Evolutionary conservation across 495 filamentous ascomycete genomes (phyloP).

Genomic region (Aspergillus wentii): DNA sequence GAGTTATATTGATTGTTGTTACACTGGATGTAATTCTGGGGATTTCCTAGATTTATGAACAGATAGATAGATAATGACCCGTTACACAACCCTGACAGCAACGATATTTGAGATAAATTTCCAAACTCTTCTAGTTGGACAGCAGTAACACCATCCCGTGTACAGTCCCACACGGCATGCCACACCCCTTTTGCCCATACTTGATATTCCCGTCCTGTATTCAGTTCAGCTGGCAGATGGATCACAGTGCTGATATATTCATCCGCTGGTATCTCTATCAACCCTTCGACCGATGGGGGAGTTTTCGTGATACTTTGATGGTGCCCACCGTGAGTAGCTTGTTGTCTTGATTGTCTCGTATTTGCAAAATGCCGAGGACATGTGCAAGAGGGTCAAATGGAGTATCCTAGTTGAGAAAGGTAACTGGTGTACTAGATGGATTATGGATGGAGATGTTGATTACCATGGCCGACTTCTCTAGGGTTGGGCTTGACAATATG

Average conservation of each 20-base stretch:
- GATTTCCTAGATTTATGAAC: too few relatives aligned
- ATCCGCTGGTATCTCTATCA: slow-evolving; percentile 36
- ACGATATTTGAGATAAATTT: slow-evolving; percentile 20
- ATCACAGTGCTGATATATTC: slow-evolving; percentile 8
- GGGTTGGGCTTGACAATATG: too few relatives aligned
- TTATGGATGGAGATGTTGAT: slow-evolving; percentile 35
- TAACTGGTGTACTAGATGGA: slow-evolving; percentile 30
- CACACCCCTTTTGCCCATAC: slow-evolving; percentile 25
- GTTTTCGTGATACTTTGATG: slow-evolving; percentile 40
- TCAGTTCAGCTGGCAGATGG: slow-evolving; percentile 9
- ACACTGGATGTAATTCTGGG: too few relatives aligned
- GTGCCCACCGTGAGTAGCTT: slow-evolving; percentile 28
- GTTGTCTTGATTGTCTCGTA: slow-evolving; percentile 28
- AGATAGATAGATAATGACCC: too few relatives aligned
- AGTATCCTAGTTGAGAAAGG: slow-evolving; percentile 43
- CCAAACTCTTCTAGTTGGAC: slow-evolving; percentile 17
- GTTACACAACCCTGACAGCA: too few relatives aligned
- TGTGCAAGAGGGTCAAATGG: slow-evolving; percentile 45
- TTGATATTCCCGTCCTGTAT: slow-evolving; percentile 22
- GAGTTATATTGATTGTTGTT: too few relatives aligned
- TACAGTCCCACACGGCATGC: slow-evolving; percentile 26
- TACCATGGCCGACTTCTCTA: too few relatives aligned
- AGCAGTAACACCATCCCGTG: slow-evolving; percentile 14
- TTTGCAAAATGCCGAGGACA: slow-evolving; percentile 39
- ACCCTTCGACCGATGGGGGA: slow-evolving; percentile 36